These are phyloP conservation scores for Aspergillus oerlinghausenensis DNA, from an alignment of 2,329 filamentous ascomycete genomes.

Conservation along the genomic window DNA sequence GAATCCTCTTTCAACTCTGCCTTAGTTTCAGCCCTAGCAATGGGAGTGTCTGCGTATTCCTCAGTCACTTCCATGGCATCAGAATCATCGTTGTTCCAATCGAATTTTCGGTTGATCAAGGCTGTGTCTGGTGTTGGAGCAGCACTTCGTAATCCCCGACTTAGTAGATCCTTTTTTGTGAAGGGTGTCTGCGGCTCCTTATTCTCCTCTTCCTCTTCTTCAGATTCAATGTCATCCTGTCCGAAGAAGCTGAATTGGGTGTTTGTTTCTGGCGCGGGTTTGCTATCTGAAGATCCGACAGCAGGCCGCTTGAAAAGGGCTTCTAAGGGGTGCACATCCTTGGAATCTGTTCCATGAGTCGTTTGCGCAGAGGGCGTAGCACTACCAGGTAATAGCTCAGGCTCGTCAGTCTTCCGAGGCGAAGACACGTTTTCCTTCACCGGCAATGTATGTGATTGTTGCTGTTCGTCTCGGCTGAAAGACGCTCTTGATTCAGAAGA, in stretches of 20 bases:
- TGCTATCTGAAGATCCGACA: constrained; percentile 31
- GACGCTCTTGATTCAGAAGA: constrained; percentile 26
- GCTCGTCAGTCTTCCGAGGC: neutral
- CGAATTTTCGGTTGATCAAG: constrained; percentile 51
- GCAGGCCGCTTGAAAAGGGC: constrained; percentile 79
- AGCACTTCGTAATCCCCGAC: constrained; percentile 66
- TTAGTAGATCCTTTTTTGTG: constrained; percentile 71
- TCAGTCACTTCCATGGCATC: constrained; percentile 23
- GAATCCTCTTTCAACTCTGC: constrained; percentile 40
- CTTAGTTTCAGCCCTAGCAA: constrained; percentile 16
- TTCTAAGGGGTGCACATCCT: constrained; percentile 76
- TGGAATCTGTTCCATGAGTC: constrained; percentile 37
- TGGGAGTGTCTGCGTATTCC: constrained; percentile 21
- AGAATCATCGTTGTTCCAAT: constrained; percentile 21
- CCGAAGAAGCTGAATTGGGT: constrained; percentile 77
- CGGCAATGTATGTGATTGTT: neutral
- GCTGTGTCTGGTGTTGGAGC: constrained; percentile 95
- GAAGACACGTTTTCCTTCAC: constrained; percentile 7
- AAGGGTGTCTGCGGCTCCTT: constrained; percentile 72
- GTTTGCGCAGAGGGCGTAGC: constrained; percentile 1
- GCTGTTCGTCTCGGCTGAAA: constrained; percentile 19
- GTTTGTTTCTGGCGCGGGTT: constrained; percentile 40
- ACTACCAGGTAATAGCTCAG: constrained; percentile 1
- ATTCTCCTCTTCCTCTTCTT: constrained; percentile 43
- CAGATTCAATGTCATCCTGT: constrained; percentile 47